Percentiles rank a stretch among this genome's conserved stretches.
These are phyloP conservation scores for Tricholoma saponaceum DNA, from an alignment of 768 basidiomycete genomes.

Conservation along the genomic window DNA sequence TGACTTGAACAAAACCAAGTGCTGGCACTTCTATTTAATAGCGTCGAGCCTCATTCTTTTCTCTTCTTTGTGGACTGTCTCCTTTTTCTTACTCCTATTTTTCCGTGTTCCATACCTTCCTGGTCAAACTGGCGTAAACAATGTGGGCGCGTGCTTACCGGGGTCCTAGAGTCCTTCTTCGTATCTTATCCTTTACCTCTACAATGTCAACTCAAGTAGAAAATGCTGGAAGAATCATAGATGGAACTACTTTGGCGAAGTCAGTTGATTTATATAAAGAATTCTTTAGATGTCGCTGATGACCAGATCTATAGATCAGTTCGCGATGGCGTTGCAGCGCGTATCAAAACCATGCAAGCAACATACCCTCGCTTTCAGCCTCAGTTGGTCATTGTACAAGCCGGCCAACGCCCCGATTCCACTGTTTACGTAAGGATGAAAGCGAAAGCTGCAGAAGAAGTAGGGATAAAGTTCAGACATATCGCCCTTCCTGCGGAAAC, in stretches of 20 bases:
- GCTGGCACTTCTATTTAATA: not conserved
- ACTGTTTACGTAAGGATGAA: constrained; percentile 96
- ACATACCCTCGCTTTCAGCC: constrained; percentile 87
- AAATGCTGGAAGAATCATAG: constrained; percentile 53
- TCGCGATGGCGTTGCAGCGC: constrained; percentile 68
- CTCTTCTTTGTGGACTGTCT: not conserved
- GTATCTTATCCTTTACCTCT: constrained; percentile 34
- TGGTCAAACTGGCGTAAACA: constrained; percentile 22
- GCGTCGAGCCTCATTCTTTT: not conserved
- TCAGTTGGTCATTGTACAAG: constrained; percentile 89
- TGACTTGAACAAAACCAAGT: not conserved
- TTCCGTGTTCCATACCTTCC: not conserved
- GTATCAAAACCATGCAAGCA: constrained; percentile 60
- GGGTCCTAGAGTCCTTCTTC: constrained; percentile 2
- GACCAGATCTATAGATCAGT: constrained; percentile 55
- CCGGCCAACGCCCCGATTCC: constrained; percentile 89
- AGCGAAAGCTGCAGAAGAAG: constrained; percentile 89
- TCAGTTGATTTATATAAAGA: constrained; percentile 28
- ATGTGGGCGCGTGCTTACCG: constrained; percentile 17
- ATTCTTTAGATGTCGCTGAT: constrained; percentile 2
- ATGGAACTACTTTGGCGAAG: constrained; percentile 86
- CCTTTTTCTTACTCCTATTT: constrained; percentile 1
- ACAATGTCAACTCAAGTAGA: constrained; percentile 31
- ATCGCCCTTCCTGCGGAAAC: constrained; percentile 65
- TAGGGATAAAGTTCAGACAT: constrained; percentile 86